These are phyloP conservation scores for Pleurotus tuoliensis DNA, from an alignment of 768 basidiomycete species.

Conservation along the genomic window DNA sequence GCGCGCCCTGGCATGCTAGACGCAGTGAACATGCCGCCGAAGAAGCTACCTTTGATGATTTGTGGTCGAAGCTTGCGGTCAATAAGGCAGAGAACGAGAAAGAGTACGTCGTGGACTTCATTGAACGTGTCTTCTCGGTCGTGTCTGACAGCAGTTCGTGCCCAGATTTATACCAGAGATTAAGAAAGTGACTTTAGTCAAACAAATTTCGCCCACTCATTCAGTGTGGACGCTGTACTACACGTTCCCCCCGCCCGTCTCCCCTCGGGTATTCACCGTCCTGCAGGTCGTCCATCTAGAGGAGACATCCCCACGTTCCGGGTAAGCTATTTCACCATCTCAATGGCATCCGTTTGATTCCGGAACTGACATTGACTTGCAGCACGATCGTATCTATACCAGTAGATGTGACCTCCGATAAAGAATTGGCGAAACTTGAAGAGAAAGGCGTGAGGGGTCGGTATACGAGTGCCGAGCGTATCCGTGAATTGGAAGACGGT, in stretches of 20 bases:
- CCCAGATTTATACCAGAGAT: conserved; percentile 65
- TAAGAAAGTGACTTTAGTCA: conserved; percentile 58
- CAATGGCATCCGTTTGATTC: no score
- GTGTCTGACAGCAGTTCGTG: background rate
- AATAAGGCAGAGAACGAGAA: conserved; percentile 69
- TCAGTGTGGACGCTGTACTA: conserved; percentile 73
- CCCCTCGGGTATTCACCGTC: conserved; percentile 74
- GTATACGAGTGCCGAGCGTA: conserved; percentile 66
- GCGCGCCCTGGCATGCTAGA: conserved; percentile 65
- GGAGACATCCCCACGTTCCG: conserved; percentile 47
- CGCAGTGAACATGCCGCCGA: conserved; percentile 59
- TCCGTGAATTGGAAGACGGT: conserved; percentile 60
- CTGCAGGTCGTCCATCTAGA: conserved; percentile 58
- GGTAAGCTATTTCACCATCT: conserved; percentile 37
- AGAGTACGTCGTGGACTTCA: conserved; percentile 40
- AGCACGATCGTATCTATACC: conserved; percentile 63
- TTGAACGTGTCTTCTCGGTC: background rate
- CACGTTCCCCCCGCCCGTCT: conserved; percentile 65
- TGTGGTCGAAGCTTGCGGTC: conserved; percentile 65
- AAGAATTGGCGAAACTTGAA: conserved; percentile 57
- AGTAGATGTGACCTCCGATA: conserved; percentile 56
- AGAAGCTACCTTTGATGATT: conserved; percentile 70
- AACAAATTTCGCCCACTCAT: conserved; percentile 59
- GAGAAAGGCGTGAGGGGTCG: conserved; percentile 61
- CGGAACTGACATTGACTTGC: background rate